A percentile compares a stretch with the other conserved stretches of the same genome.
phyloP scores from a whole-genome alignment of 257 asterid genomes.

The Oldenlandia corymbosa region DNA sequence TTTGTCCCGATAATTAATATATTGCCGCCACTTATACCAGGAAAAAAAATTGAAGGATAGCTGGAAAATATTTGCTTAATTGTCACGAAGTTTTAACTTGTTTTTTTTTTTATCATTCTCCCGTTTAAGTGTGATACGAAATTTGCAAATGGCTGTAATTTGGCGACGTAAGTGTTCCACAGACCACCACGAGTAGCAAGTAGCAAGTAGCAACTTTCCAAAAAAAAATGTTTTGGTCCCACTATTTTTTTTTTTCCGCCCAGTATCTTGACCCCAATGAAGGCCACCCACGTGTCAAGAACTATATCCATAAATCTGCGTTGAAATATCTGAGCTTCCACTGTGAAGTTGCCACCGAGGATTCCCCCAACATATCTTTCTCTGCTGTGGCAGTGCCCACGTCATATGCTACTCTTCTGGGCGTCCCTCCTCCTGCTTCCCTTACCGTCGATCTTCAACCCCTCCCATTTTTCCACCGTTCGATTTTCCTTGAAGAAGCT shows the following conservation, averaged over 20 bases:
- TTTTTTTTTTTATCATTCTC: neutral
- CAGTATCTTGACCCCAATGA: constrained; percentile 3
- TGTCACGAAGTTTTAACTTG: no score
- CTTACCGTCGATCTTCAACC: constrained; percentile 13
- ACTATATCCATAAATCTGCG: constrained; percentile 18
- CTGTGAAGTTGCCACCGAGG: constrained; percentile 28
- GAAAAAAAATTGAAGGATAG: no score
- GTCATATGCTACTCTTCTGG: constrained; percentile 13
- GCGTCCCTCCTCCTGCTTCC: neutral
- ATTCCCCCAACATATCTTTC: constrained; percentile 6
- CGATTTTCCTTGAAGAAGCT: constrained; percentile 7
- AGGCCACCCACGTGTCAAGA: constrained; percentile 14
- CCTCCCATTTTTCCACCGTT: constrained; percentile 16
- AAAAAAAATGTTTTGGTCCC: constrained; percentile 8
- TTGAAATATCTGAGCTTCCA: constrained; percentile 26
- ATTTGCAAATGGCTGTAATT: constrained; percentile 22
- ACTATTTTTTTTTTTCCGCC: neutral
- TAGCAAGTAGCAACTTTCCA: no score
- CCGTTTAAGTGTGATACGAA: neutral
- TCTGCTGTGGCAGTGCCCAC: constrained; percentile 37
- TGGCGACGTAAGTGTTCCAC: constrained; percentile 18
- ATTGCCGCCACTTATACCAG: no score
- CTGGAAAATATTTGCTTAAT: no score
- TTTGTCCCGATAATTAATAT: no score
- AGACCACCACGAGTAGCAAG: constrained; percentile 21